A percentile compares a stretch with the other conserved stretches of the same genome.
Evolutionary conservation across 1,284 basidiomycete genomes (phyloP).

Genomic region (Prillingera fragicola): DNA sequence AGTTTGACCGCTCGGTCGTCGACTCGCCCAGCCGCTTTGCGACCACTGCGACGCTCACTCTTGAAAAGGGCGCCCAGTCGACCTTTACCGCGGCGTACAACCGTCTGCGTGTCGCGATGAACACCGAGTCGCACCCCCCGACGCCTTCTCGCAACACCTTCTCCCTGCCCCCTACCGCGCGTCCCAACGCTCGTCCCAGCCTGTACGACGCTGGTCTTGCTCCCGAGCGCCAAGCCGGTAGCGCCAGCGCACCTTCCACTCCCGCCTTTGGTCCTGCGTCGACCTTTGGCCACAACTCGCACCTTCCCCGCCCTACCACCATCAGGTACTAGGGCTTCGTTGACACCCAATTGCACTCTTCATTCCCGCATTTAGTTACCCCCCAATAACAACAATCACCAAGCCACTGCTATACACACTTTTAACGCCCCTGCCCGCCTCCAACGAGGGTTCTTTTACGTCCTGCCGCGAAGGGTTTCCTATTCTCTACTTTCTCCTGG

Average conservation of each 20-base stretch:
- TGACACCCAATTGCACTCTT: no score
- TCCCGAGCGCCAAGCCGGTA: neutral
- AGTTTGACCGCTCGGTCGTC: constrained; percentile 34
- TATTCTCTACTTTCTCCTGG: no score
- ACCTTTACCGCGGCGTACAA: constrained; percentile 37
- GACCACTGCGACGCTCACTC: constrained; percentile 42
- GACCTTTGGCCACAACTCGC: constrained; percentile 1
- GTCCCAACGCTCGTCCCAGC: constrained; percentile 1
- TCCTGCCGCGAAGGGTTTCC: no score
- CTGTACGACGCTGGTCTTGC: constrained; percentile 13
- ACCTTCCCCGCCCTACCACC: constrained; percentile 5
- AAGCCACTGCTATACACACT: no score
- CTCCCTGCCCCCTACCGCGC: constrained; percentile 6
- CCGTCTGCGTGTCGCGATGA: constrained; percentile 8
- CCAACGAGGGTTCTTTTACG: no score
- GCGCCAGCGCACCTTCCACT: constrained; percentile 7
- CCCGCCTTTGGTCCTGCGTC: constrained; percentile 6
- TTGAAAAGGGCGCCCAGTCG: constrained; percentile 47
- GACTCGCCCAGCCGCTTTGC: constrained; percentile 29
- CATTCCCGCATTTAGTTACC: no score
- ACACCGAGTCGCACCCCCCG: constrained; percentile 4
- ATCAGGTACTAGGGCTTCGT: constrained; percentile 11
- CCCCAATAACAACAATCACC: no score
- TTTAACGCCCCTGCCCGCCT: no score
- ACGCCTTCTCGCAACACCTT: constrained; percentile 1